phyloP scores from a whole-genome alignment of 345 rosid genomes.

The Salix caprea region DNA sequence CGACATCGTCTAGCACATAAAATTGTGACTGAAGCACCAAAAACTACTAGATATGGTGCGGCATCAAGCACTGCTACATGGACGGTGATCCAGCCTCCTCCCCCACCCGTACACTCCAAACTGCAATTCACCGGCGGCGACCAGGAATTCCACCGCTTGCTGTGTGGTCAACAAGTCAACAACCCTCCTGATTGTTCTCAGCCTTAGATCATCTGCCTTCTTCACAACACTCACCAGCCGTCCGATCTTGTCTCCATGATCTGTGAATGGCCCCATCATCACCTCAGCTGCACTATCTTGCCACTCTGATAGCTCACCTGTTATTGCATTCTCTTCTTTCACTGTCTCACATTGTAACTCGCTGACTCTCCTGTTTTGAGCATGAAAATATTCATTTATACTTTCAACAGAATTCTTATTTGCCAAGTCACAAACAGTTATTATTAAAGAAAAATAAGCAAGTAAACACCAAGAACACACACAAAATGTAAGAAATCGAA shows the following conservation, averaged over 20 bases:
- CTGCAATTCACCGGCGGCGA: conserved; percentile 71
- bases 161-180: conserved; percentile 58
- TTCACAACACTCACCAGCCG: conserved; percentile 41
- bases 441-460: background rate
- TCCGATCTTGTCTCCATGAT: conserved; percentile 37
- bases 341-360: conserved; percentile 89
- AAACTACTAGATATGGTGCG: too few species aligned
- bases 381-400: background rate
- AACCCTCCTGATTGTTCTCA: conserved; percentile 44
- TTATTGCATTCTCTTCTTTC: conserved; percentile 72
- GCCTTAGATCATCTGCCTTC: conserved; percentile 68
- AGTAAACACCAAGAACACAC: background rate
- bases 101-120: conserved; percentile 68
- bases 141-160: conserved; percentile 67
- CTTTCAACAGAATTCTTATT: too few species aligned
- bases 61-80: background rate
- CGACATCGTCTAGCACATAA: too few species aligned
- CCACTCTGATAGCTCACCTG: conserved; percentile 71
- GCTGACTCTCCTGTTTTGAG: conserved; percentile 57
- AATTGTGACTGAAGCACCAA: too few species aligned
- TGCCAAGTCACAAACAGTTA: too few species aligned
- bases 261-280: conserved; percentile 2
- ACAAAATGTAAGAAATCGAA: background rate
- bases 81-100: conserved; percentile 36
- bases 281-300: conserved; percentile 60